Evolutionary conservation across 2,329 filamentous ascomycete species (phyloP).

Genomic region (Pseudogymnoascus sp.): DNA sequence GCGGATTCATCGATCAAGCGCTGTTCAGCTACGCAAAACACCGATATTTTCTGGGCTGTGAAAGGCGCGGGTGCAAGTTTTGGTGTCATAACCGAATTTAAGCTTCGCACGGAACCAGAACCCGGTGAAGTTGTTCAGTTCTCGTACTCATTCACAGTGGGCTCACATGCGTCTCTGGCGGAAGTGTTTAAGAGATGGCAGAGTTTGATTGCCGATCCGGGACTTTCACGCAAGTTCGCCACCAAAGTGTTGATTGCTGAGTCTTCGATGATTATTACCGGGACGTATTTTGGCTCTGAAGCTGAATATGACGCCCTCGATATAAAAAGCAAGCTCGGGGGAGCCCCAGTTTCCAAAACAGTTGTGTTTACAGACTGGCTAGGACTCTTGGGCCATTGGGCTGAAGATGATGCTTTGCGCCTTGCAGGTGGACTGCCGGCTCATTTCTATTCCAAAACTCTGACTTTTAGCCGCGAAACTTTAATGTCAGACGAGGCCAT

Average conservation of each 20-base stretch:
- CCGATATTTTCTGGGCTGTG: conserved; percentile 28
- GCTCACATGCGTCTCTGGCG: conserved; percentile 39
- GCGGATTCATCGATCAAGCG: conserved; percentile 24
- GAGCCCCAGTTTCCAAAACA: conserved; percentile 32
- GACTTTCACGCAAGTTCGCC: conserved; percentile 50
- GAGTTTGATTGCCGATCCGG: conserved; percentile 42
- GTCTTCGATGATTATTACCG: conserved; percentile 47
- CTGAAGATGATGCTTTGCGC: conserved; percentile 38
- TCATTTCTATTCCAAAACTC: conserved; percentile 49
- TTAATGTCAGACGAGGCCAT: conserved; percentile 39
- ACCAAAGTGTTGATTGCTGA: conserved; percentile 47
- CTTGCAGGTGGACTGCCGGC: conserved; percentile 29
- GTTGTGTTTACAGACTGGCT: conserved; percentile 55
- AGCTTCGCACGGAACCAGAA: conserved; percentile 41
- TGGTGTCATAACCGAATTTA: conserved; percentile 29
- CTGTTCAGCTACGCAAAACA: conserved; percentile 22
- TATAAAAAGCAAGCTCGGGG: conserved; percentile 38
- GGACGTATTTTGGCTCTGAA: conserved; percentile 52
- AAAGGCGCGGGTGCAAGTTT: conserved; percentile 30
- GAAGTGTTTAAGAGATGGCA: conserved; percentile 51
- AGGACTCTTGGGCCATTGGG: conserved; percentile 45
- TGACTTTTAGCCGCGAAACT: conserved; percentile 44
- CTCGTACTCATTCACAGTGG: conserved; percentile 45
- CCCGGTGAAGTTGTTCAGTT: conserved; percentile 51
- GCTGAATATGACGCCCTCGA: conserved; percentile 46